Evolutionary conservation across 2,329 filamentous ascomycete genomes (phyloP).

Genomic region (Aaosphaeria pasadenensis): DNA sequence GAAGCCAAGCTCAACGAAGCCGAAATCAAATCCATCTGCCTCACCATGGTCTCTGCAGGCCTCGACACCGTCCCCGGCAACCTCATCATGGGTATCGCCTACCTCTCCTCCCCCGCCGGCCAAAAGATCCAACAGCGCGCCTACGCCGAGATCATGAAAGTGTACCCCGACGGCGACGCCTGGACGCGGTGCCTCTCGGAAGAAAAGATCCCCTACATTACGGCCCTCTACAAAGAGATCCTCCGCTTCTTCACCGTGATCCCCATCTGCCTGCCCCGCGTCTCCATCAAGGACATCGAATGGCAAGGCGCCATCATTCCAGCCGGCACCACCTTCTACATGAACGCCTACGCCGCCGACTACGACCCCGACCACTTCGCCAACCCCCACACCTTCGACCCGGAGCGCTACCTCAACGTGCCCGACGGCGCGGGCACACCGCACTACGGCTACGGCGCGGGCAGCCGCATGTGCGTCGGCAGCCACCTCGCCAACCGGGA

Average conservation of each 20-base stretch:
- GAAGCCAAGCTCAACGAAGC: slow-evolving; percentile 68
- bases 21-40: slow-evolving; percentile 75
- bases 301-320: slow-evolving; percentile 68
- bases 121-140: slow-evolving; percentile 69
- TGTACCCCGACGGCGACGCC: slow-evolving; percentile 71
- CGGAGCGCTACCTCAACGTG: slow-evolving; percentile 64
- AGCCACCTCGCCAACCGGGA: slow-evolving; percentile 44
- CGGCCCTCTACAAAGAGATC: slow-evolving; percentile 74
- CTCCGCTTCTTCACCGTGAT: slow-evolving; percentile 78
- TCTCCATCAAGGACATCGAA: slow-evolving; percentile 68
- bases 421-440: slow-evolving; percentile 46
- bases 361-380: slow-evolving; percentile 70
- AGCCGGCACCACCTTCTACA: slow-evolving; percentile 72
- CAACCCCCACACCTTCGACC: slow-evolving; percentile 60
- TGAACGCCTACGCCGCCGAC: slow-evolving; percentile 74
- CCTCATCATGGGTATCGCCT: slow-evolving; percentile 75
- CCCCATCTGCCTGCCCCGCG: slow-evolving; percentile 71
- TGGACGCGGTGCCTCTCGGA: slow-evolving; percentile 71
- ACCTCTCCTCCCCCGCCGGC: slow-evolving; percentile 65
- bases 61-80: slow-evolving; percentile 80
- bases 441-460: slow-evolving; percentile 50
- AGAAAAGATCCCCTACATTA: slow-evolving; percentile 74
- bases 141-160: slow-evolving; percentile 65
- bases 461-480: slow-evolving; percentile 46
- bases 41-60: slow-evolving; percentile 79